phyloP scores from a whole-genome alignment of 345 rosid species.

The Mercurialis annua region DNA sequence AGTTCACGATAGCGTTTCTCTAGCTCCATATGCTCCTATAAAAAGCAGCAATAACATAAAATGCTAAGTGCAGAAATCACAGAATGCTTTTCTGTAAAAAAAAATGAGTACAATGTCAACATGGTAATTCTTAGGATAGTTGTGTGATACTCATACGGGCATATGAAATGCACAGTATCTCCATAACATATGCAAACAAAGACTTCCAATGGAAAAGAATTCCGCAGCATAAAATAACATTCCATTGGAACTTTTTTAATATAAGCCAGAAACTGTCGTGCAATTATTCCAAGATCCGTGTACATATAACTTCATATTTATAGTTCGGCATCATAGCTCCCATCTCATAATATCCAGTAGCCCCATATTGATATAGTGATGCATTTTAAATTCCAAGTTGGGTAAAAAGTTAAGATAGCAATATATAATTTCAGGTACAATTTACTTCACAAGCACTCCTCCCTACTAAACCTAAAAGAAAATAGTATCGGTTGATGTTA shows the following conservation, averaged over 20 bases:
- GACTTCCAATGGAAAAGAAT: background rate
- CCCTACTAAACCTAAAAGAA: background rate
- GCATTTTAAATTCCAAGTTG: background rate
- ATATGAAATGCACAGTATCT: background rate
- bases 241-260: background rate
- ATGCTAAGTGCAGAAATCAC: background rate
- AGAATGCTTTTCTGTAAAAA: conserved; percentile 9
- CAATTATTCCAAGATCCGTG: background rate
- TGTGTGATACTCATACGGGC: background rate
- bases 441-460: background rate
- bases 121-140: background rate
- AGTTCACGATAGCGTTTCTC: conserved; percentile 98
- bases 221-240: background rate
- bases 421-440: background rate
- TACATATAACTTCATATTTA: background rate
- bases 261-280: background rate
- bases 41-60: conserved; percentile 29
- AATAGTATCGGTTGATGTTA: too few relatives aligned
- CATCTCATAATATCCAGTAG: background rate
- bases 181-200: background rate
- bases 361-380: background rate
- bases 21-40: conserved; percentile 95
- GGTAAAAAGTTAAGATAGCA: background rate
- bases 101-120: conserved; percentile 1
- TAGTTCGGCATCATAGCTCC: background rate